phyloP scores from a whole-genome alignment of 495 filamentous ascomycete species.

The Penicillium paxilli region DNA sequence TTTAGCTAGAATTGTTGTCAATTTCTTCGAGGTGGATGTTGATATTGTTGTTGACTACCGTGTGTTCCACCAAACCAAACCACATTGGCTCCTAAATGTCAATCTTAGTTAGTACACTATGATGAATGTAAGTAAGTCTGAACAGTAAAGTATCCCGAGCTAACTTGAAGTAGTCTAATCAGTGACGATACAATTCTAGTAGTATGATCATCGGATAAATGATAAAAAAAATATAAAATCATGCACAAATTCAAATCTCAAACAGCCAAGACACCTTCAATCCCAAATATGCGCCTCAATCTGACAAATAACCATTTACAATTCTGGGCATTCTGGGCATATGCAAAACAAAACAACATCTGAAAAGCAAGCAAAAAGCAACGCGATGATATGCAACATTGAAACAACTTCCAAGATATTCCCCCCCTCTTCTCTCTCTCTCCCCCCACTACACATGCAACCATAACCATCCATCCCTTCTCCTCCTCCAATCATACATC shows the following conservation, averaged over 20 bases:
- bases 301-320: conserved; percentile 1
- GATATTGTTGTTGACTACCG: neutral
- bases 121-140: no score
- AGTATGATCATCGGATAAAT: no score
- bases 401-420: neutral
- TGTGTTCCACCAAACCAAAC: no score
- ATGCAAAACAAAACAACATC: neutral
- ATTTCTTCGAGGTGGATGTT: neutral
- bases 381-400: neutral
- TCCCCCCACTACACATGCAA: no score
- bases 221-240: no score
- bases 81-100: no score
- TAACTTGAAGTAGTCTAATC: no score
- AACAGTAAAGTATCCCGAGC: no score
- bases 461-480: neutral
- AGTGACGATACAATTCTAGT: no score
- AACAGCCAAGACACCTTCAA: neutral
- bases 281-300: neutral
- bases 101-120: no score
- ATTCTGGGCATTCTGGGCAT: neutral
- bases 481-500: conserved; percentile 7
- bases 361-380: neutral
- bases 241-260: neutral
- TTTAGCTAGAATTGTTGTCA: neutral
- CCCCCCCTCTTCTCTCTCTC: neutral